Evolutionary conservation across 345 rosid species (phyloP), one percentile per base, ranked within the genome.

Genomic region (Boechera stricta): DNA sequence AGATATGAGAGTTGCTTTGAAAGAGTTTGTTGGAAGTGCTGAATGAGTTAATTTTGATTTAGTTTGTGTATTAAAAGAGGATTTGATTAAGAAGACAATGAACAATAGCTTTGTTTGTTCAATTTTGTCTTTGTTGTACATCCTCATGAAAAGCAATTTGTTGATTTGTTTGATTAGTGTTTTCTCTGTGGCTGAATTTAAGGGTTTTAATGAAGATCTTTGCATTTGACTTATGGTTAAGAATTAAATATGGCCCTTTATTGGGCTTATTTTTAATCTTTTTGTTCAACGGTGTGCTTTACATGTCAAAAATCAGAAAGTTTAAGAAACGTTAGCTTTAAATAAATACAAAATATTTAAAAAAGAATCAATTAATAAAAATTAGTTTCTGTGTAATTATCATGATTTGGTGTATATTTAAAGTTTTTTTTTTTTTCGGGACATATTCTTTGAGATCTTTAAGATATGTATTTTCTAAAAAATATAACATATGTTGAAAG

Each of bases 1-100:
- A 47, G 97, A 92, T 63, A 86, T 85, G 86, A 89, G 95, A 80
- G 86, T 85, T 65, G 96, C 97, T 55, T 87, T 85, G 69, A 92
- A 85, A 78, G 84, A 67, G 44, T 82, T 77, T 39, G 72, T 76
- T 64, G 61, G 80, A 21, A 68, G 54, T 56, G 81, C 32, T 7
- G 11, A 77, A 66, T 63, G 28, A 49, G 0, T 35, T 61, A 4
- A 9, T 9, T 12, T 15, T 12, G 48, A 2, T 36, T 61, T 16
- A 24, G 7, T 9, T 64, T 64, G n/a, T 49, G 62, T 72, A 41
- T 67, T 67, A 47, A 61, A 65, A 57, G 74, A 57, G 68, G 77
- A 10, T 72, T 48, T 64, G 48, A 66, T 72, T 72, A 47, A 31
- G n/a, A 47, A 56, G 63, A 32, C 21, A n/a, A 21, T 31, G 81